Percentiles rank a stretch among this genome's conserved stretches.
Evolutionary conservation across 1,139 yeast species (phyloP).

Genomic region (Sugiyamaella pinicola): DNA sequence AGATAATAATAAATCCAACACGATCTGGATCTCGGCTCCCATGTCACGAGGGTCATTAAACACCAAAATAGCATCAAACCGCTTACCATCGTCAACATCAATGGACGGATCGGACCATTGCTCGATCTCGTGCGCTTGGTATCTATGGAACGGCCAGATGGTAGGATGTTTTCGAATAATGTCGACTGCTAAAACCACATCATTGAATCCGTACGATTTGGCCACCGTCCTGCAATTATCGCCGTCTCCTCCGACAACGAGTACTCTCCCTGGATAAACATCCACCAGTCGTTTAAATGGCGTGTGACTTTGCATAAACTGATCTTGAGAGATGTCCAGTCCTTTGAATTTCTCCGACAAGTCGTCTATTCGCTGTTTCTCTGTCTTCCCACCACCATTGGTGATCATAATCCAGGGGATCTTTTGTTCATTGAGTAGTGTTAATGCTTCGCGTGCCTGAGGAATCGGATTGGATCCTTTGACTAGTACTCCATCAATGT

Average conservation of each 20-base stretch:
- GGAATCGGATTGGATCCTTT: slow-evolving; percentile 74
- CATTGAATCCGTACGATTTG: slow-evolving; percentile 70
- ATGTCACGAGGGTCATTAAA: slow-evolving; percentile 92
- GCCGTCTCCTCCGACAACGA: slow-evolving; percentile 82
- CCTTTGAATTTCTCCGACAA: slow-evolving; percentile 56
- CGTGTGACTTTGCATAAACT: slow-evolving; percentile 87
- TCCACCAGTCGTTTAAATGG: slow-evolving; percentile 70
- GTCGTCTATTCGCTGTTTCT: slow-evolving; percentile 59
- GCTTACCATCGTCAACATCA: slow-evolving; percentile 42
- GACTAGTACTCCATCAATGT: slow-evolving; percentile 88
- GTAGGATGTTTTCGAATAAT: slow-evolving; percentile 59
- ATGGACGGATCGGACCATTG: slow-evolving; percentile 47
- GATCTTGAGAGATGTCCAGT: slow-evolving; percentile 55
- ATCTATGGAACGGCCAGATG: slow-evolving; percentile 74
- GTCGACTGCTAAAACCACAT: slow-evolving; percentile 78
- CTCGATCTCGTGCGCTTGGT: slow-evolving; percentile 50
- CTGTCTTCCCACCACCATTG: slow-evolving; percentile 90
- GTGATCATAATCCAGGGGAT: slow-evolving; percentile 85
- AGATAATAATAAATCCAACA: slow-evolving; percentile 70
- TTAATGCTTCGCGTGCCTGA: slow-evolving; percentile 66
- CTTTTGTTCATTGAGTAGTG: slow-evolving; percentile 53
- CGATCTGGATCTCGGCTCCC: slow-evolving; percentile 82
- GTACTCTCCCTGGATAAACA: slow-evolving; percentile 59
- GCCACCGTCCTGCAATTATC: slow-evolving; percentile 76
- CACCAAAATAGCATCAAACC: slow-evolving; percentile 78